phyloP scores from a whole-genome alignment of 2,329 filamentous ascomycete species.

The Fusarium anthophilum region DNA sequence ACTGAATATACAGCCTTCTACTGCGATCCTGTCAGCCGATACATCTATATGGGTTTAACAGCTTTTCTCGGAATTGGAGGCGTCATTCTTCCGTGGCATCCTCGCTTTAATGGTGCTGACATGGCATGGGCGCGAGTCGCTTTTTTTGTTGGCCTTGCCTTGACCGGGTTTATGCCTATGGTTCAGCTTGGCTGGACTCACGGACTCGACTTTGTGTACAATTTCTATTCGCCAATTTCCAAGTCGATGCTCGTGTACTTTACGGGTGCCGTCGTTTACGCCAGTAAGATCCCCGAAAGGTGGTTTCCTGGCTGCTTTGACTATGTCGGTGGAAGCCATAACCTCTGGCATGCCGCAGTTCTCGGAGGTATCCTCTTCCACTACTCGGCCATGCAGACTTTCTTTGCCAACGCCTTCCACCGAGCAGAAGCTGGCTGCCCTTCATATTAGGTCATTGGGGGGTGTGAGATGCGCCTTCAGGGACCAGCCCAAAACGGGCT shows the following conservation, averaged over 20 bases:
- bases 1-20: slow-evolving; percentile 99
- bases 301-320: slow-evolving; percentile 95
- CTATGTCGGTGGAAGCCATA: slow-evolving; percentile 94
- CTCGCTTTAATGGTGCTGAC: slow-evolving; percentile 89
- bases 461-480: not conserved
- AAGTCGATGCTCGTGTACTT: slow-evolving; percentile 92
- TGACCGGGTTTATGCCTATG: slow-evolving; percentile 89
- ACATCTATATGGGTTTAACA: slow-evolving; percentile 85
- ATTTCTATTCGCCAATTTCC: slow-evolving; percentile 87
- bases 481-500: not conserved
- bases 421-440: slow-evolving; percentile 71
- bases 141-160: slow-evolving; percentile 88
- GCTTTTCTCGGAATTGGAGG: slow-evolving; percentile 84
- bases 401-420: slow-evolving; percentile 82
- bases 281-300: slow-evolving; percentile 89
- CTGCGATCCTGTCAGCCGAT: slow-evolving; percentile 89
- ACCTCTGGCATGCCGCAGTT: slow-evolving; percentile 96
- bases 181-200: slow-evolving; percentile 83
- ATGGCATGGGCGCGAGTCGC: slow-evolving; percentile 93
- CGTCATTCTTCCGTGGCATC: slow-evolving; percentile 94
- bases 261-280: slow-evolving; percentile 85
- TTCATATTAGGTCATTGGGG: slow-evolving; percentile 52
- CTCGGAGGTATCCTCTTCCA: slow-evolving; percentile 97
- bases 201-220: slow-evolving; percentile 80
- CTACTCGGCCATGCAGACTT: slow-evolving; percentile 94